Evolutionary conservation across 441 rosid species (phyloP).

Genomic region (Syzygium syzygioides): DNA sequence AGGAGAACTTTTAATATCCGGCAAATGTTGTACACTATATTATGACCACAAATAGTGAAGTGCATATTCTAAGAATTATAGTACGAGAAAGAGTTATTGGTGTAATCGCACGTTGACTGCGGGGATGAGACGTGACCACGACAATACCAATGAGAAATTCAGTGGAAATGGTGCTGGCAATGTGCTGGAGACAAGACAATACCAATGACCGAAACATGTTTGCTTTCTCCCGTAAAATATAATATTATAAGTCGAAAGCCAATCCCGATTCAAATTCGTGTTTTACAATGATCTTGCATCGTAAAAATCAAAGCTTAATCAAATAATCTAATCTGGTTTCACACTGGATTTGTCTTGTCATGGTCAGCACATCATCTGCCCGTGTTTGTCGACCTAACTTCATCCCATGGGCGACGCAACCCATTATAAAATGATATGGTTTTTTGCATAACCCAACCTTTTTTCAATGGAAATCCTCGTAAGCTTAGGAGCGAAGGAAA

Average conservation of each 20-base stretch:
- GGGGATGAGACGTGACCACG: neutral
- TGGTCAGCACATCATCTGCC: neutral
- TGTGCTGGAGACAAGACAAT: neutral
- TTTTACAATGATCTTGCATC: neutral
- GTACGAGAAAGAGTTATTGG: neutral
- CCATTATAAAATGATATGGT: neutral
- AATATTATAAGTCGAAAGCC: neutral
- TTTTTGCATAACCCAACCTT: neutral
- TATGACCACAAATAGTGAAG: neutral
- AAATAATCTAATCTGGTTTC: neutral
- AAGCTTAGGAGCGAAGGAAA: neutral
- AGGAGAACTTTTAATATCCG: neutral
- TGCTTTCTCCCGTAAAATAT: neutral
- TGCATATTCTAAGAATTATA: too few species aligned
- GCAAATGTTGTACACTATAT: neutral
- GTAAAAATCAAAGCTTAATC: neutral
- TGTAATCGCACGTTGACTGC: neutral
- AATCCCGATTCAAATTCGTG: neutral
- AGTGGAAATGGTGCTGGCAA: neutral
- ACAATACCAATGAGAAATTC: neutral
- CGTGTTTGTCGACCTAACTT: neutral
- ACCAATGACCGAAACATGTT: neutral
- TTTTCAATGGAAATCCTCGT: neutral
- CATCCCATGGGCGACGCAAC: neutral
- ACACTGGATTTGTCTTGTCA: neutral